phyloP scores from a whole-genome alignment of 768 basidiomycete genomes.

The Lentinula raphanica region DNA sequence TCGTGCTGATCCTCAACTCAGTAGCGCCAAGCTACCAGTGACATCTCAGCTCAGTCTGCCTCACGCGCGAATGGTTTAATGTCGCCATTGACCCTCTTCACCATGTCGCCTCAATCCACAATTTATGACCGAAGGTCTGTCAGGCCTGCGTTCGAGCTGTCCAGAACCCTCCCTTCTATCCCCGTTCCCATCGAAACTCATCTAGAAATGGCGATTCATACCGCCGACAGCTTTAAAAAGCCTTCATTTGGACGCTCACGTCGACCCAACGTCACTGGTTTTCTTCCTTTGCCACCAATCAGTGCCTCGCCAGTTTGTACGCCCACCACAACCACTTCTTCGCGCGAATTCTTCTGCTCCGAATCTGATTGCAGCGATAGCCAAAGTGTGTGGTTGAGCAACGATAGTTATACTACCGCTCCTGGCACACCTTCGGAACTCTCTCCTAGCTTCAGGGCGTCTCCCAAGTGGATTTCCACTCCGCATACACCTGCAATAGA shows the following conservation, averaged over 20 bases:
- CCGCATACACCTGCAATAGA: constrained; percentile 53
- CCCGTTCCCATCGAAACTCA: constrained; percentile 4
- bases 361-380: constrained; percentile 8
- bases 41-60: neutral
- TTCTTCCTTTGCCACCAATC: constrained; percentile 52
- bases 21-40: neutral
- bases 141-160: constrained; percentile 8
- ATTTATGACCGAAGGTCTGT: constrained; percentile 3
- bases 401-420: constrained; percentile 15
- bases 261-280: constrained; percentile 29
- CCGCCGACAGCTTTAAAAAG: neutral
- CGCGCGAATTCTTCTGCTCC: constrained; percentile 15
- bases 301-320: constrained; percentile 56
- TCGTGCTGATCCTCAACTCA: neutral
- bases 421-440: constrained; percentile 16
- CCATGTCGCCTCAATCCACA: constrained; percentile 5
- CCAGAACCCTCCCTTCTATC: constrained; percentile 15
- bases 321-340: constrained; percentile 33
- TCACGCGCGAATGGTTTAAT: neutral
- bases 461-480: constrained; percentile 54
- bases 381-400: constrained; percentile 5
- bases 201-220: neutral
- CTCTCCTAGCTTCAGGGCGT: constrained; percentile 2
- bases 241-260: constrained; percentile 6
- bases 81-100: neutral